Percentiles rank a stretch among this genome's conserved stretches.
phyloP scores from a whole-genome alignment of 148 eudicot genomes.

The Persicaria tinctoria region DNA sequence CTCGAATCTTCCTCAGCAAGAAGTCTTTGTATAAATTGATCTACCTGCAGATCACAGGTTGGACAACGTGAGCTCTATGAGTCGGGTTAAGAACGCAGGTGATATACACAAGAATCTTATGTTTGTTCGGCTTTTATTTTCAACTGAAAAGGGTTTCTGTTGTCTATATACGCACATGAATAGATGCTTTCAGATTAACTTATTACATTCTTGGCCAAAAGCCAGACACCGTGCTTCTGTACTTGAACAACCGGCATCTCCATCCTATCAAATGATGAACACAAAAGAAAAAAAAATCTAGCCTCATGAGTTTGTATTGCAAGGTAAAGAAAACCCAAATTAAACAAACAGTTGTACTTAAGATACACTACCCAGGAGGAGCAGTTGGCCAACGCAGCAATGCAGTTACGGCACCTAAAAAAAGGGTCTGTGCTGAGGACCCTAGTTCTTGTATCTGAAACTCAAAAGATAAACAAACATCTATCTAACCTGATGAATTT shows the following conservation, averaged over 20 bases:
- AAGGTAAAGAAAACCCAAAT: neutral
- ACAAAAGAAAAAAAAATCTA: neutral
- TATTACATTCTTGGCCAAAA: constrained; percentile 44
- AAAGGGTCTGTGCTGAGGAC: neutral
- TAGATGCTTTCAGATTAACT: constrained; percentile 35
- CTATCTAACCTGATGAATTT: constrained; percentile 48
- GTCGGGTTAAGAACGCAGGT: neutral
- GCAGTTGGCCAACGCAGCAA: constrained; percentile 98
- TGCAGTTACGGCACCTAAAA: constrained; percentile 59
- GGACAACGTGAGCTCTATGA: neutral
- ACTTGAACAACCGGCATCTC: constrained; percentile 96
- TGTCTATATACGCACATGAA: constrained; percentile 31
- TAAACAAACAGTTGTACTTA: neutral
- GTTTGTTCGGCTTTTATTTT: neutral
- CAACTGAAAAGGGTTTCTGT: neutral
- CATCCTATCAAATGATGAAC: constrained; percentile 38
- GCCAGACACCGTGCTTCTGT: constrained; percentile 77
- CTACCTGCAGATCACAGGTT: constrained; percentile 48
- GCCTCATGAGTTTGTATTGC: neutral
- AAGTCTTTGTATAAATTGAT: constrained; percentile 83
- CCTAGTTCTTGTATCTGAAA: neutral
- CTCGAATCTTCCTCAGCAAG: constrained; percentile 84
- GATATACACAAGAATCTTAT: neutral
- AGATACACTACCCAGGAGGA: constrained; percentile 59
- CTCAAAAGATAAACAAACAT: constrained; percentile 1